A percentile compares a stretch with the other conserved stretches of the same genome.
Conservation (phyloP, 305 asterid species). For the Plantago rigida region DNA sequence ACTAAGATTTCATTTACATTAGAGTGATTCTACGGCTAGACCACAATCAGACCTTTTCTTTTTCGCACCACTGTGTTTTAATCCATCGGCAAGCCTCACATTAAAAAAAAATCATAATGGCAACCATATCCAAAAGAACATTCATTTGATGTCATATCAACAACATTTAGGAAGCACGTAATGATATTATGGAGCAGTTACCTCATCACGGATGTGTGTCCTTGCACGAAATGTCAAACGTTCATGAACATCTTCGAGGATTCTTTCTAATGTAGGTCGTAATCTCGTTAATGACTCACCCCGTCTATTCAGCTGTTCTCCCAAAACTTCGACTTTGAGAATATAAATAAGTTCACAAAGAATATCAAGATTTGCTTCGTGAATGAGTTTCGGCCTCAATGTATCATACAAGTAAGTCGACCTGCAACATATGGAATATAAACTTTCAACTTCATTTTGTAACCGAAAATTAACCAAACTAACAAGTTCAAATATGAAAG, state of each 20-base stretch:
- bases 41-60: no score
- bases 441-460: slow-evolving; percentile 20
- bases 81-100: no score
- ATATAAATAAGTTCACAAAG: slow-evolving; percentile 95
- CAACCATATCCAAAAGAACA: no score
- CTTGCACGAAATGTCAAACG: slow-evolving; percentile 95
- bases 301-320: slow-evolving; percentile 78
- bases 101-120: no score
- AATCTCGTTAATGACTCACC: slow-evolving; percentile 83
- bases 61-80: no score
- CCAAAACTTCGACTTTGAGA: slow-evolving; percentile 88
- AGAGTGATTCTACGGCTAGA: background rate
- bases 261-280: slow-evolving; percentile 84
- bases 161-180: background rate
- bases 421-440: slow-evolving; percentile 43
- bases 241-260: slow-evolving; percentile 94
- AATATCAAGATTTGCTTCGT: slow-evolving; percentile 89
- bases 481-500: slow-evolving; percentile 13
- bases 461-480: slow-evolving; percentile 21
- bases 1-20: no score
- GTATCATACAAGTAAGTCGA: slow-evolving; percentile 91
- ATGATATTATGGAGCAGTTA: slow-evolving; percentile 26
- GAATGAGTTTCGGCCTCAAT: slow-evolving; percentile 85
- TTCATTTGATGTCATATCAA: no score
- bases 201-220: slow-evolving; percentile 94